Conservation (phyloP, 2,329 filamentous ascomycete species). For the Xylariomycetidae sp. region DNA sequence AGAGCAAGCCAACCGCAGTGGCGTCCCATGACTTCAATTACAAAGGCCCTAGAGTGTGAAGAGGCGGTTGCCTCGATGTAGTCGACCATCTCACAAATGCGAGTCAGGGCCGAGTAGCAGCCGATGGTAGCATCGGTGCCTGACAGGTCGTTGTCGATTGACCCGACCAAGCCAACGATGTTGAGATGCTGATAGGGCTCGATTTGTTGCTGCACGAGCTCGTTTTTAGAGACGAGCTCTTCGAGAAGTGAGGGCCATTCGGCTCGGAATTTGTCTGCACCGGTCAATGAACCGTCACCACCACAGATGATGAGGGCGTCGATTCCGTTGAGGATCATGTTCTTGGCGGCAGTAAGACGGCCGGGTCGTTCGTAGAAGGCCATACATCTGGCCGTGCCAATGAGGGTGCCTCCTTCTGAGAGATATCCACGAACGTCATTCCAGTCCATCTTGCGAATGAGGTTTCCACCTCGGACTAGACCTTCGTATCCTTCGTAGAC, state of each 20-base stretch:
- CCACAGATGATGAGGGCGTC: slow-evolving; percentile 96
- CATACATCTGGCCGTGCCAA: slow-evolving; percentile 91
- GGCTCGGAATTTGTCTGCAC: slow-evolving; percentile 84
- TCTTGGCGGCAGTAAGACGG: slow-evolving; percentile 81
- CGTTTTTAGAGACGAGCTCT: slow-evolving; percentile 72
- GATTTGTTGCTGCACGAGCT: slow-evolving; percentile 67
- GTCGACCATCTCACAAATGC: slow-evolving; percentile 94
- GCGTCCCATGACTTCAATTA: slow-evolving; percentile 97
- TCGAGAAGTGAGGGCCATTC: slow-evolving; percentile 88
- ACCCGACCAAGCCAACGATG: slow-evolving; percentile 93
- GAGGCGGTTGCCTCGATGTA: slow-evolving; percentile 93
- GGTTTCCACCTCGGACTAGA: slow-evolving; percentile 79
- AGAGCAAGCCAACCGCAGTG: slow-evolving; percentile 97
- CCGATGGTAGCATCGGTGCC: slow-evolving; percentile 97
- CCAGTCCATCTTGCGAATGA: slow-evolving; percentile 87
- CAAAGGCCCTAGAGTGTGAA: slow-evolving; percentile 93
- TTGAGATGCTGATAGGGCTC: slow-evolving; percentile 81
- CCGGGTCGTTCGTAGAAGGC: slow-evolving; percentile 86
- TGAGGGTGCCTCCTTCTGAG: slow-evolving; percentile 89
- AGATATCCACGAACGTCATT: slow-evolving; percentile 92
- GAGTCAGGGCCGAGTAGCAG: slow-evolving; percentile 86
- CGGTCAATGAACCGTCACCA: slow-evolving; percentile 92
- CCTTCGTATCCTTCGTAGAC: slow-evolving; percentile 96
- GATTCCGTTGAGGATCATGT: slow-evolving; percentile 88
- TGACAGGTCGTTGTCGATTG: slow-evolving; percentile 97